Conservation (phyloP, 2,329 filamentous ascomycete species). For the Fusarium circinatum region DNA sequence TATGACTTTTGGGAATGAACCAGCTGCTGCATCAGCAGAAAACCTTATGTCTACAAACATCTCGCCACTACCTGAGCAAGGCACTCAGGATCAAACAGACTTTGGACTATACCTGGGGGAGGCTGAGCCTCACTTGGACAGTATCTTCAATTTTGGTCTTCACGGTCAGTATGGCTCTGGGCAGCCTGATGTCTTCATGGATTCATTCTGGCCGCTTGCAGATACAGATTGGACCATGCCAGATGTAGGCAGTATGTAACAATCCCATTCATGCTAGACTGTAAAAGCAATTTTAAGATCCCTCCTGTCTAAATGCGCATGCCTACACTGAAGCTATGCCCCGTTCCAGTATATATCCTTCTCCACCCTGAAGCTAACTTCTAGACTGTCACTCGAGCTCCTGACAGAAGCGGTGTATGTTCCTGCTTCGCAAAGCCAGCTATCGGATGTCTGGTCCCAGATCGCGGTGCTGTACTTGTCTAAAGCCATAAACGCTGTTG, state of each 20-base stretch:
- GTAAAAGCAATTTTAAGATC: accelerated
- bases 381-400: not conserved
- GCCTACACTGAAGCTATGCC: not conserved
- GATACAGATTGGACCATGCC: slow-evolving; percentile 1
- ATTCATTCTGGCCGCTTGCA: slow-evolving; percentile 18
- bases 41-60: not conserved
- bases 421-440: slow-evolving; percentile 8
- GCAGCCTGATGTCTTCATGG: slow-evolving; percentile 27
- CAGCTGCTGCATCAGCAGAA: accelerated
- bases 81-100: not conserved
- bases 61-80: not conserved
- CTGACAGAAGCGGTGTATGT: slow-evolving; percentile 5
- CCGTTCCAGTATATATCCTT: slow-evolving; percentile 14
- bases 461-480: slow-evolving; percentile 11
- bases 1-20: not conserved
- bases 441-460: slow-evolving; percentile 8
- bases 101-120: not conserved
- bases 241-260: not conserved
- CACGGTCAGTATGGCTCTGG: not conserved
- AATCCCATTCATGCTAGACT: accelerated
- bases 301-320: not conserved
- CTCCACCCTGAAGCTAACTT: not conserved
- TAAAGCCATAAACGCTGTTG: not conserved
- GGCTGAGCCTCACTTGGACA: not conserved
- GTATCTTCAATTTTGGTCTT: not conserved